These are phyloP conservation scores for Immersiporthe knoxdaviesiana DNA, from an alignment of 2,329 filamentous ascomycete genomes.

Conservation along the genomic window DNA sequence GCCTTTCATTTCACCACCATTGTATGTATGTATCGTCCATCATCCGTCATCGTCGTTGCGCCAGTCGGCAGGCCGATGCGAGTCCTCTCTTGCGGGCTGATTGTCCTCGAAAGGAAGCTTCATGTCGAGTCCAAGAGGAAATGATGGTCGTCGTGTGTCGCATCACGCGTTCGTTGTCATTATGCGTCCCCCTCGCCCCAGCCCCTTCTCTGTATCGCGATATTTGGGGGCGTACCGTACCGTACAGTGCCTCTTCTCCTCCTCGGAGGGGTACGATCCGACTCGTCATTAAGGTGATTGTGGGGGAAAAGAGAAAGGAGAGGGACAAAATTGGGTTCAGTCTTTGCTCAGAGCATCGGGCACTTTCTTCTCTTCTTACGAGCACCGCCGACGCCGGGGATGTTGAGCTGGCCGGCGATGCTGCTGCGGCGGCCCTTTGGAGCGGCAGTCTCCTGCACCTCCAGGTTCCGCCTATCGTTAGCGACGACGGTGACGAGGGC, in stretches of 20 bases:
- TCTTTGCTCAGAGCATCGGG: conserved; percentile 67
- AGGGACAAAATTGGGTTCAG: neutral
- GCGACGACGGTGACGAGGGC: conserved; percentile 89
- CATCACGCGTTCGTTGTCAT: conserved; percentile 27
- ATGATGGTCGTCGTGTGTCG: conserved; percentile 26
- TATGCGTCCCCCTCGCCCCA: neutral
- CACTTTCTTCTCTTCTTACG: conserved; percentile 83
- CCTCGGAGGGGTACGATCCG: neutral
- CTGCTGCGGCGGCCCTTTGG: conserved; percentile 36
- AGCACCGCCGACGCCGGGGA: conserved; percentile 47
- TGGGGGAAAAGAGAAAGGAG: neutral
- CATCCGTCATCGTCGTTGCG: conserved; percentile 16
- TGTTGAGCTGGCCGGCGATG: conserved; percentile 41
- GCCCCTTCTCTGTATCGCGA: neutral
- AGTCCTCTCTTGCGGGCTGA: neutral
- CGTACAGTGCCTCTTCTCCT: no score
- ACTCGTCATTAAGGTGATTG: conserved; percentile 9
- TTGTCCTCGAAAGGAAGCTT: conserved; percentile 10
- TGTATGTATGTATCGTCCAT: conserved; percentile 10
- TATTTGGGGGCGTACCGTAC: neutral
- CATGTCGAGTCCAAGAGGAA: conserved; percentile 20
- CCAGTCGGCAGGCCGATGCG: neutral
- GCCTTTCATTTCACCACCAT: neutral
- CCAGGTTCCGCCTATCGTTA: conserved; percentile 70
- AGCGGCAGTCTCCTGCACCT: conserved; percentile 47